phyloP scores from a whole-genome alignment of 371 early-diverging fungal genomes.

The Saksenaea vasiformis region DNA sequence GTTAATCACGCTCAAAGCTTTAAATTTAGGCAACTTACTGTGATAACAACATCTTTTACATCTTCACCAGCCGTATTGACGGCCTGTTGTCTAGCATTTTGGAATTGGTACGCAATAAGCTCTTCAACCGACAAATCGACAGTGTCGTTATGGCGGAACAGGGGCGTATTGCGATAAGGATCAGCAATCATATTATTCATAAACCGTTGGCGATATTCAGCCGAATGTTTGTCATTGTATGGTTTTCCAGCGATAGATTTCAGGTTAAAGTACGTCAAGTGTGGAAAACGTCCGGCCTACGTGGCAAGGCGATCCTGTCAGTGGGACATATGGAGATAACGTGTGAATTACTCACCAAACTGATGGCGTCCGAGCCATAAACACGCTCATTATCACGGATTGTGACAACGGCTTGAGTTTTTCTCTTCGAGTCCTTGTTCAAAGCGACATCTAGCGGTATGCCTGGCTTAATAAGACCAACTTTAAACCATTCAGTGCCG shows the following conservation, averaged over 20 bases:
- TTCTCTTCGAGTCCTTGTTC: conserved; percentile 94
- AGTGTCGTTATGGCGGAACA: conserved; percentile 63
- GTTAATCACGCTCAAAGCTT: not conserved
- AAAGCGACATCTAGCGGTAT: conserved; percentile 91
- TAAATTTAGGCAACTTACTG: conserved; percentile 75
- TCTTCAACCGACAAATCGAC: conserved; percentile 77
- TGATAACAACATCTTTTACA: conserved; percentile 88
- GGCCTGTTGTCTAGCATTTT: conserved; percentile 85
- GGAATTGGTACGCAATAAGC: conserved; percentile 92
- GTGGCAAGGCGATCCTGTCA: not conserved
- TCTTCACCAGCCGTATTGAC: conserved; percentile 73
- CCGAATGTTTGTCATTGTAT: conserved; percentile 68
- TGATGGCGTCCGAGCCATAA: conserved; percentile 88
- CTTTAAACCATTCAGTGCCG: conserved; percentile 96
- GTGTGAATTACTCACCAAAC: conserved; percentile 56
- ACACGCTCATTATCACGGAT: conserved; percentile 80
- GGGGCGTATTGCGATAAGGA: conserved; percentile 58
- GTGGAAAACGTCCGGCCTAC: conserved; percentile 87
- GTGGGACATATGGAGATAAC: not conserved
- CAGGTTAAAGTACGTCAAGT: conserved; percentile 76
- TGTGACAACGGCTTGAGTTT: conserved; percentile 84
- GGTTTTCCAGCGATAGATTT: conserved; percentile 82
- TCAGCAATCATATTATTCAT: conserved; percentile 76
- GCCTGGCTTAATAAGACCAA: conserved; percentile 90
- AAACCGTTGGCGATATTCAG: conserved; percentile 72